A percentile compares a stretch with the other conserved stretches of the same genome.
These are phyloP conservation scores for Styphnolobium japonicum DNA, from an alignment of 306 rosid genomes.

Conservation along the genomic window DNA sequence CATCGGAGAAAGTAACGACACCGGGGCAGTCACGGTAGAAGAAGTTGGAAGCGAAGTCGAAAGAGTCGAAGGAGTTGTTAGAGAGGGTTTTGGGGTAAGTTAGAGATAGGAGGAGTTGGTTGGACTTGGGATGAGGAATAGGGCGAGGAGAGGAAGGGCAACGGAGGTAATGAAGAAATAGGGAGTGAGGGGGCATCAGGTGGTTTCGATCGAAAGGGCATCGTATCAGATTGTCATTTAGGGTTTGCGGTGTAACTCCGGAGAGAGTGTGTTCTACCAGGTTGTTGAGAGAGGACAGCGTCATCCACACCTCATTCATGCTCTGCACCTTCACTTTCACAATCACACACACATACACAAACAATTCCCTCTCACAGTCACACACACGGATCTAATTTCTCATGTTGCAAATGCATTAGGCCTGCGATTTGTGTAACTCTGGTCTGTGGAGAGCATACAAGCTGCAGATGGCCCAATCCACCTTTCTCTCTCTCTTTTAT, in stretches of 20 bases:
- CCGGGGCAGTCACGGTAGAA: constrained; percentile 71
- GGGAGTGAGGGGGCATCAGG: constrained; percentile 51
- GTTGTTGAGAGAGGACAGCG: constrained; percentile 49
- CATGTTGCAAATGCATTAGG: too few relatives aligned
- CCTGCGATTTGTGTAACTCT: too few relatives aligned
- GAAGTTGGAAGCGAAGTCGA: constrained; percentile 40
- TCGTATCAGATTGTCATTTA: constrained; percentile 26
- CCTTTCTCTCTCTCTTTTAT: too few relatives aligned
- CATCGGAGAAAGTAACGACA: constrained; percentile 44
- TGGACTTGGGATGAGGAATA: constrained; percentile 19
- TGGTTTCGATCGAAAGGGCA: constrained; percentile 65
- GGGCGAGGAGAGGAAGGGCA: constrained; percentile 61
- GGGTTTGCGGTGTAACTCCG: constrained; percentile 24
- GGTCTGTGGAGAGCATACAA: too few relatives aligned
- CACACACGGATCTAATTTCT: too few relatives aligned
- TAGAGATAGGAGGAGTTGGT: constrained; percentile 32
- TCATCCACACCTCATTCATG: constrained; percentile 29
- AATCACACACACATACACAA: too few relatives aligned
- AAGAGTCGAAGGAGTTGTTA: constrained; percentile 38
- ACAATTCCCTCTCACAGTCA: too few relatives aligned
- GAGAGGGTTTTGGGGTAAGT: constrained; percentile 54
- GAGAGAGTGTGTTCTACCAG: constrained; percentile 41
- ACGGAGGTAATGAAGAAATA: constrained; percentile 63
- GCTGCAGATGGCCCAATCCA: too few relatives aligned
- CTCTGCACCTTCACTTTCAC: too few relatives aligned